A percentile compares a stretch with the other conserved stretches of the same genome.
Conservation (phyloP, 768 basidiomycete genomes). For the Mycena belliarum region DNA sequence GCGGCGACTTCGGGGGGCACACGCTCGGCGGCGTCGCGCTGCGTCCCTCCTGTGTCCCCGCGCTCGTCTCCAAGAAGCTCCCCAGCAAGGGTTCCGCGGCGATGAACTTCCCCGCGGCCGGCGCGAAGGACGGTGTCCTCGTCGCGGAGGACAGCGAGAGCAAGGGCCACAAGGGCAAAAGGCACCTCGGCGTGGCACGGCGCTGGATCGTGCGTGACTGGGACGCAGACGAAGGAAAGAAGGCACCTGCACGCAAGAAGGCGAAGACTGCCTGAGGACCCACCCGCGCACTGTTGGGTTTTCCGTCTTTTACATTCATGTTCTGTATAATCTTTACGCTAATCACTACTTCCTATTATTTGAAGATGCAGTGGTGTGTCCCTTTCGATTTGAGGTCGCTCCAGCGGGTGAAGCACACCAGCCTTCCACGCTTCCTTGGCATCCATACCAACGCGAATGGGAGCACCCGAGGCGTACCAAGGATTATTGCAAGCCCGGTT, state of each 20-base stretch:
- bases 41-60: not conserved
- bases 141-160: constrained; percentile 6
- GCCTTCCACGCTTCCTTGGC: no score
- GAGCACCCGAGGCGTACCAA: no score
- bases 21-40: constrained; percentile 1
- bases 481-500: no score
- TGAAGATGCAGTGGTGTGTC: no score
- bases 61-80: constrained; percentile 1
- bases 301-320: not conserved
- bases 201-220: not conserved
- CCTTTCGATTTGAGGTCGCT: no score
- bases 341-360: not conserved
- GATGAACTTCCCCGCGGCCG: not conserved
- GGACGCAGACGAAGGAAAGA: not conserved
- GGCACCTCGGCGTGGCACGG: not conserved
- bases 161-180: constrained; percentile 2
- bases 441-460: no score
- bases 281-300: not conserved
- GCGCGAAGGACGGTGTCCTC: constrained; percentile 1
- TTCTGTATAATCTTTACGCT: not conserved
- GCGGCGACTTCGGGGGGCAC: constrained; percentile 5
- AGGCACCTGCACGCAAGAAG: not conserved
- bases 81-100: not conserved
- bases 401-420: no score
- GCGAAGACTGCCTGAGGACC: not conserved